These are phyloP conservation scores for Helianthus tuberosus DNA, from an alignment of 129 eudicot species.

Conservation along the genomic window DNA sequence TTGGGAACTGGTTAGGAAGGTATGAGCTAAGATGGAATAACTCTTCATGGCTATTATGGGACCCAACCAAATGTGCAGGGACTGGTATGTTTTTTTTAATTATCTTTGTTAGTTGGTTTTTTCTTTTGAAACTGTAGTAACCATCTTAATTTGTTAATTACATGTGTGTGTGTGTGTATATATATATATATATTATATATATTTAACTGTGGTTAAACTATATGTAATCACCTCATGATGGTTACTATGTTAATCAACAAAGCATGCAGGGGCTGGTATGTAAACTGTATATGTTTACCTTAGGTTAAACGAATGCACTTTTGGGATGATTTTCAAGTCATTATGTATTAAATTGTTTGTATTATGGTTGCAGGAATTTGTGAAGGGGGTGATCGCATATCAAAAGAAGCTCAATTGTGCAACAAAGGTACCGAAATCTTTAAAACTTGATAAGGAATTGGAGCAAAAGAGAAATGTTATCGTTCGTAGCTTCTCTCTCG, in stretches of 20 bases:
- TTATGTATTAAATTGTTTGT: neutral
- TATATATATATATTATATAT: neutral
- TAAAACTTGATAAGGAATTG: slow-evolving; percentile 58
- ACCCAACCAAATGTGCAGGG: slow-evolving; percentile 45
- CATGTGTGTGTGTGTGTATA: too few relatives aligned
- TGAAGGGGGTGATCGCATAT: slow-evolving; percentile 75
- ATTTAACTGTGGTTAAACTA: slow-evolving; percentile 41
- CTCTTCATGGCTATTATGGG: slow-evolving; percentile 48
- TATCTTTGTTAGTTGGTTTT: neutral
- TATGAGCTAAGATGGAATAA: slow-evolving; percentile 42
- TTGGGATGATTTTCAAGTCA: neutral
- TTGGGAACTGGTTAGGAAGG: slow-evolving; percentile 28
- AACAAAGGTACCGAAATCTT: slow-evolving; percentile 45
- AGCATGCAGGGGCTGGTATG: slow-evolving; percentile 46
- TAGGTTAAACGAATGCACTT: neutral
- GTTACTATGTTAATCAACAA: slow-evolving; percentile 46
- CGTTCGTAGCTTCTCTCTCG: slow-evolving; percentile 70
- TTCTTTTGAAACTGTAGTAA: neutral
- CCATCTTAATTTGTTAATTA: neutral
- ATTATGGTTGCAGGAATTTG: slow-evolving; percentile 66
- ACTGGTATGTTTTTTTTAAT: slow-evolving; percentile 32
- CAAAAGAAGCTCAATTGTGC: slow-evolving; percentile 57
- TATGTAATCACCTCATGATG: slow-evolving; percentile 48
- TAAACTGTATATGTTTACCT: neutral
- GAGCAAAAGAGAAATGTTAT: slow-evolving; percentile 71